Base-by-base conservation (phyloP, 129 eudicot species). In the Pseudognaphalium luteoalbum region DNA sequence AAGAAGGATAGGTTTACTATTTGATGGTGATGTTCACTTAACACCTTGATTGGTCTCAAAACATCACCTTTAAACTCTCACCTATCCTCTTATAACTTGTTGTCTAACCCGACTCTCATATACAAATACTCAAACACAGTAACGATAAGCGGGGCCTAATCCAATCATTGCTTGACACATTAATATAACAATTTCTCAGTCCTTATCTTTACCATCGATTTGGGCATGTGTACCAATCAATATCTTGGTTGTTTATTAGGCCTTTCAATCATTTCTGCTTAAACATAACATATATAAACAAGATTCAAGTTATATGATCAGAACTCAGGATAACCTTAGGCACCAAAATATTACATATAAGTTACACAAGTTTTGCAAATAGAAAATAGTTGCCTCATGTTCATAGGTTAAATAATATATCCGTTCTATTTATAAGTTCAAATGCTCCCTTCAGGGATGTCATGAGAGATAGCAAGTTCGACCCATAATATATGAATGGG, bases 1-100 rank as follows among this genome's bases (percentile, higher is more conserved):
- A 59, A 66, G 50, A 78, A 58, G 30, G 81, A 58, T 69, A 42
- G 51, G 63, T 30, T 70, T 76, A 78, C 78, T 80, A 66, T 79
- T 56, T 66, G 83, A 80, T 80, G 79, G 54, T 65, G 83, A 80
- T 80, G 79, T 80, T 65, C 83, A 80, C 83, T 63, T 64, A 71
- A 35, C 4, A 71, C 67, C 74, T 63, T 73, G 39, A 52, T 54
- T 66, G 59, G 30, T 33, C 64, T 70, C 33, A 51, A 68, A 78
- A 78, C 15, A 41, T 60, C 70, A 32, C 39, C 66, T 71, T 71
- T 71, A 30, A 50, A 62, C 29, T 52, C 52, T 10, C 75, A 69
- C 71, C 63, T 58, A 59, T 67, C 65, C 51, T 35, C 73, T 28
- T 37, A 9, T 41, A 68, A 20, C 67, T 33, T 59, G 16, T 58